Conservation (phyloP, 2,329 filamentous ascomycete species). For the Neonectria punicea region DNA sequence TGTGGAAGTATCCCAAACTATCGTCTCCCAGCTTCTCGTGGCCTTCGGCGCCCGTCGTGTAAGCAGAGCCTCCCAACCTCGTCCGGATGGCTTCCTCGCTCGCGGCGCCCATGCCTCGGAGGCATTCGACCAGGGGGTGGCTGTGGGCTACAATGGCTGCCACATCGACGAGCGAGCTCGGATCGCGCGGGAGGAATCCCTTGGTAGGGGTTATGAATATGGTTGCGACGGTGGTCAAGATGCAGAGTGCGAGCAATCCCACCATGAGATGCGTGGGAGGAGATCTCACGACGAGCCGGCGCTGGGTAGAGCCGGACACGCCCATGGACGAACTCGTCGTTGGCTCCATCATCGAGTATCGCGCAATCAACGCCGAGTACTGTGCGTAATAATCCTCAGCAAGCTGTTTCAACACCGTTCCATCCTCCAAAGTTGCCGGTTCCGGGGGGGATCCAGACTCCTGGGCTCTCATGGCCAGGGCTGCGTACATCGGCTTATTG, state of each 20-base stretch:
- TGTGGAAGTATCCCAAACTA: constrained; percentile 40
- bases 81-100: constrained; percentile 40
- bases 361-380: constrained; percentile 48
- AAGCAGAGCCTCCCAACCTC: constrained; percentile 43
- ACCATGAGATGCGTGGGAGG: constrained; percentile 47
- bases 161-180: constrained; percentile 48
- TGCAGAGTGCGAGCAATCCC: constrained; percentile 41
- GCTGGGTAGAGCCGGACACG: constrained; percentile 39
- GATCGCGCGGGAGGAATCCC: constrained; percentile 50
- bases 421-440: constrained; percentile 40
- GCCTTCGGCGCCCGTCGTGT: constrained; percentile 49
- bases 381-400: constrained; percentile 48
- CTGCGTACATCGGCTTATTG: constrained; percentile 48
- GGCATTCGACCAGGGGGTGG: constrained; percentile 47
- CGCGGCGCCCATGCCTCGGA: constrained; percentile 49
- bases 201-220: constrained; percentile 41
- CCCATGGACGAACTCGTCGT: constrained; percentile 34
- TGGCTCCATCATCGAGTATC: constrained; percentile 44
- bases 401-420: constrained; percentile 39
- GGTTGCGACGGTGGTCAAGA: constrained; percentile 34
- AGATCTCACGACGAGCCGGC: constrained; percentile 45
- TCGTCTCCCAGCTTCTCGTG: constrained; percentile 45
- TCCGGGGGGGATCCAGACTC: constrained; percentile 31
- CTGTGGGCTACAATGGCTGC: constrained; percentile 52
- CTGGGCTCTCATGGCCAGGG: constrained; percentile 42